Evolutionary conservation across 805 yeast genomes (phyloP).

Genomic region (Hanseniaspora clermontiae): DNA sequence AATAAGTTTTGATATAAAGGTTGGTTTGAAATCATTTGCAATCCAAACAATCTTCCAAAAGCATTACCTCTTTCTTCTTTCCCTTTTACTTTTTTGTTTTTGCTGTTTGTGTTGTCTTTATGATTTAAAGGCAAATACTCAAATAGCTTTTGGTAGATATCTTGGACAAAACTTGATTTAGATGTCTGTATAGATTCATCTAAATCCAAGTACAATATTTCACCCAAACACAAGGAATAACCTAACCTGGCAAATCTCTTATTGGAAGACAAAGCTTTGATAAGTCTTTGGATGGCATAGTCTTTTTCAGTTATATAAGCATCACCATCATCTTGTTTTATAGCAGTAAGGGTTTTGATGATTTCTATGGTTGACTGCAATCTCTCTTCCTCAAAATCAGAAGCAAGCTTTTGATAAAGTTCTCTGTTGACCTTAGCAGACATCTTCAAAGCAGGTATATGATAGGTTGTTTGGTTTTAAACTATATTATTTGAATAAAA

Average conservation of each 20-base stretch:
- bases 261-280: conserved; percentile 70
- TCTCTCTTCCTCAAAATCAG: conserved; percentile 63
- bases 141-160: conserved; percentile 19
- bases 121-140: conserved; percentile 29
- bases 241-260: conserved; percentile 80
- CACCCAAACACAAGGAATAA: conserved; percentile 76
- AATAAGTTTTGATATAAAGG: conserved; percentile 27
- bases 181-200: conserved; percentile 16
- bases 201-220: conserved; percentile 35
- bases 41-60: conserved; percentile 77
- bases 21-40: conserved; percentile 59
- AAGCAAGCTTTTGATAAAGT: conserved; percentile 62
- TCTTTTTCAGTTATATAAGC: conserved; percentile 47
- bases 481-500: too few species aligned
- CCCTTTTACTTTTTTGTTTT: conserved; percentile 45
- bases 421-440: conserved; percentile 45
- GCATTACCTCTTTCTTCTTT: conserved; percentile 67
- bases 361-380: conserved; percentile 56
- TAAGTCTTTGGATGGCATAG: conserved; percentile 65
- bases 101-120: conserved; percentile 28
- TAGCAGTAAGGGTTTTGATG: conserved; percentile 43
- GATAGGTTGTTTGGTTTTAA: too few species aligned
- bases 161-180: conserved; percentile 16
- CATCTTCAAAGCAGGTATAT: background rate
- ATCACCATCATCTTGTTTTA: conserved; percentile 27